A percentile compares a stretch with the other conserved stretches of the same genome.
phyloP scores from a whole-genome alignment of 176 grass and related monocot species.

The Phyllostachys edulis region DNA sequence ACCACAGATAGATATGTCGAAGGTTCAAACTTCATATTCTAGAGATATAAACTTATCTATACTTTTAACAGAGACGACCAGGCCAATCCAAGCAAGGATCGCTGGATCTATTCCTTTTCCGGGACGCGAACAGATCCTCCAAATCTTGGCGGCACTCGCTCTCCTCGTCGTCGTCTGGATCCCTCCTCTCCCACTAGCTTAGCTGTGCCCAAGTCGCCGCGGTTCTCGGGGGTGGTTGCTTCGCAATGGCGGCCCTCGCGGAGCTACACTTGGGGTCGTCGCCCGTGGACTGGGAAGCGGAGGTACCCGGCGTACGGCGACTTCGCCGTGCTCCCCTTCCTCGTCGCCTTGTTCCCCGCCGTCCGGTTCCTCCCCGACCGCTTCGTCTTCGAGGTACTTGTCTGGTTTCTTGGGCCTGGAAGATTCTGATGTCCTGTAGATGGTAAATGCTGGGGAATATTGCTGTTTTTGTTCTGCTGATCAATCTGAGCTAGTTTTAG shows the following conservation, averaged over 20 bases:
- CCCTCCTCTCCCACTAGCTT: not conserved
- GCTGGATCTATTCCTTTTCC: not conserved
- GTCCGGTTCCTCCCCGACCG: slow-evolving; percentile 84
- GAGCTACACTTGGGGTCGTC: slow-evolving; percentile 37
- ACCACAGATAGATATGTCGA: too few relatives aligned
- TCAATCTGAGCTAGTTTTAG: not conserved
- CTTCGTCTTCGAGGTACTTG: slow-evolving; percentile 72
- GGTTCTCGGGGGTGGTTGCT: too few relatives aligned
- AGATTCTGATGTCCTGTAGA: not conserved
- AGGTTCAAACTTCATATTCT: too few relatives aligned
- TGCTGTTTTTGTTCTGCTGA: not conserved
- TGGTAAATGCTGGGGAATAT: not conserved
- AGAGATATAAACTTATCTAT: too few relatives aligned
- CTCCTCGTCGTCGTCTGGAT: not conserved
- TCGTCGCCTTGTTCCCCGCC: slow-evolving; percentile 81
- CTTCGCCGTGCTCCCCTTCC: slow-evolving; percentile 74
- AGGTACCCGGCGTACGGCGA: slow-evolving; percentile 71
- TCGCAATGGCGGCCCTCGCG: not conserved
- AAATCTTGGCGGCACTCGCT: not conserved
- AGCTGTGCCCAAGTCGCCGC: not conserved
- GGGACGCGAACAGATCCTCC: not conserved
- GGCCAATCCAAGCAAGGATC: not conserved
- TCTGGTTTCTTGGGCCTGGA: not conserved
- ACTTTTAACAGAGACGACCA: not conserved
- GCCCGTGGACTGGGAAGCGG: slow-evolving; percentile 64